These are phyloP conservation scores for Haematococcus lacustris DNA, from an alignment of 139 green algal genomes.

Conservation along the genomic window DNA sequence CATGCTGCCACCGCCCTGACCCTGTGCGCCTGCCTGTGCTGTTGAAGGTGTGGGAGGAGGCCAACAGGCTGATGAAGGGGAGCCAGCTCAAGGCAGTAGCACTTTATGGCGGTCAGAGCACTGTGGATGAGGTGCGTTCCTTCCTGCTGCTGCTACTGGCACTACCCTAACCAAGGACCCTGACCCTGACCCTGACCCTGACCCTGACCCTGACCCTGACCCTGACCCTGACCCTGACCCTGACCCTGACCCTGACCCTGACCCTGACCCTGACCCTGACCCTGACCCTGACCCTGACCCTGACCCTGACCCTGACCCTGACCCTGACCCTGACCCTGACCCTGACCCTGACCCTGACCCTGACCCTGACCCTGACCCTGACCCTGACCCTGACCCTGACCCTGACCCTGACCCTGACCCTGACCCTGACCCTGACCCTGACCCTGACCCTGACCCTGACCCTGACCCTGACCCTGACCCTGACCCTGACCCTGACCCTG, in stretches of 20 bases:
- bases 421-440: background rate
- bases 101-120: slow-evolving; percentile 12
- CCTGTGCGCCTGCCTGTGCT: too few species aligned
- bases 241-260: background rate
- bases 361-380: background rate
- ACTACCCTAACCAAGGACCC: background rate
- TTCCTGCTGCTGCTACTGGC: background rate
- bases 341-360: background rate
- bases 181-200: background rate
- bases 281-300: background rate
- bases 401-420: background rate
- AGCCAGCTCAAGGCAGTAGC: slow-evolving; percentile 19
- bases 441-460: background rate
- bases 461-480: background rate
- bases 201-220: background rate
- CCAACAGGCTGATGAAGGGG: slow-evolving; percentile 3
- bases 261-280: background rate
- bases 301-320: background rate
- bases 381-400: background rate
- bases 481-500: background rate
- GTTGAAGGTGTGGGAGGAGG: slow-evolving; percentile 8
- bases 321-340: background rate
- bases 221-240: background rate
- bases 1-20: background rate
- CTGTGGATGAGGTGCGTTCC: slow-evolving; percentile 11